Percentiles rank a stretch among this genome's conserved stretches.
Evolutionary conservation across 2,329 filamentous ascomycete genomes (phyloP).

Genomic region (Plectosphaerella plurivora): DNA sequence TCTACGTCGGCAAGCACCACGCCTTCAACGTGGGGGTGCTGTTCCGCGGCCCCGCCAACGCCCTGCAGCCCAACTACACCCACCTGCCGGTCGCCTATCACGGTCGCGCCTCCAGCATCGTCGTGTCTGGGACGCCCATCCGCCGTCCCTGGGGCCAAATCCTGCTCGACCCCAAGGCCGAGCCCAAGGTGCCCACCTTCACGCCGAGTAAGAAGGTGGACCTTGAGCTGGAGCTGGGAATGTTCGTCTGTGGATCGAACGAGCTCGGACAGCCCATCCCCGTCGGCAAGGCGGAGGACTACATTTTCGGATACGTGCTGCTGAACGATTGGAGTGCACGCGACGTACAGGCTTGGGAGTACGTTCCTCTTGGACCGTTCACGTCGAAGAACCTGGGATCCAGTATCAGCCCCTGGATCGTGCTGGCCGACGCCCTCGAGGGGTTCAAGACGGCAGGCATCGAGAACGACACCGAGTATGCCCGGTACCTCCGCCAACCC

Average conservation of each 20-base stretch:
- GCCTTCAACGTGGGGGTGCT: slow-evolving; percentile 66
- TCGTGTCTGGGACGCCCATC: slow-evolving; percentile 70
- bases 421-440: slow-evolving; percentile 54
- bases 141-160: slow-evolving; percentile 72
- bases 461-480: slow-evolving; percentile 27
- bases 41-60: slow-evolving; percentile 69
- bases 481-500: slow-evolving; percentile 40
- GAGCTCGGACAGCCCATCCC: slow-evolving; percentile 61
- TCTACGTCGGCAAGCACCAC: slow-evolving; percentile 77
- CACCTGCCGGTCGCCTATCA: slow-evolving; percentile 80
- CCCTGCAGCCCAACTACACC: slow-evolving; percentile 76
- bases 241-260: slow-evolving; percentile 66
- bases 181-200: slow-evolving; percentile 53
- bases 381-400: slow-evolving; percentile 60
- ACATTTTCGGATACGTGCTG: slow-evolving; percentile 67
- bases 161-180: slow-evolving; percentile 39
- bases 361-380: slow-evolving; percentile 57
- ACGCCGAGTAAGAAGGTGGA: slow-evolving; percentile 61
- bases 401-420: slow-evolving; percentile 57
- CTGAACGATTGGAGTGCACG: slow-evolving; percentile 62
- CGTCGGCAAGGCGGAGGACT: slow-evolving; percentile 62
- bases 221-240: slow-evolving; percentile 74
- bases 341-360: slow-evolving; percentile 59
- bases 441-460: slow-evolving; percentile 16
- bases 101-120: slow-evolving; percentile 70